A percentile compares a stretch with the other conserved stretches of the same genome.
Evolutionary conservation across 306 rosid genomes (phyloP).

Genomic region (Cicer pinnatifidum): DNA sequence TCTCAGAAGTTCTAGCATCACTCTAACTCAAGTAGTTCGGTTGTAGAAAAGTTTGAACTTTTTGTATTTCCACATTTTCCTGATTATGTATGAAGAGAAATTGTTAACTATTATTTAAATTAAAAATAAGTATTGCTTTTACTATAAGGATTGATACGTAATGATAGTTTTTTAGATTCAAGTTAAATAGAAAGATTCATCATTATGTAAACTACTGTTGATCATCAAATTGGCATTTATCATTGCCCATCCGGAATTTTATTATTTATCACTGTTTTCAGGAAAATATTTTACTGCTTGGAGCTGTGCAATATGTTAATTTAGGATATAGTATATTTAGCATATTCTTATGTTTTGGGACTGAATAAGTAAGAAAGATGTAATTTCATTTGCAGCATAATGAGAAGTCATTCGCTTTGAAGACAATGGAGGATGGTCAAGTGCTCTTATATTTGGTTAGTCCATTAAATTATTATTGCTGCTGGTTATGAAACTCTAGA

Average conservation of each 20-base stretch:
- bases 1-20: background rate
- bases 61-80: conserved; percentile 29
- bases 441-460: conserved; percentile 87
- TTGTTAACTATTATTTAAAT: background rate
- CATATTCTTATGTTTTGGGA: conserved; percentile 36
- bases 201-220: conserved; percentile 7
- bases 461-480: conserved; percentile 36
- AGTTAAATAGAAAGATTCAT: background rate
- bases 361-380: conserved; percentile 13
- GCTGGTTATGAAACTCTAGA: conserved; percentile 30
- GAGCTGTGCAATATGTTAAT: conserved; percentile 35
- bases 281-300: conserved; percentile 16
- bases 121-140: background rate
- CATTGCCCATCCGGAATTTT: conserved; percentile 14
- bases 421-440: conserved; percentile 99
- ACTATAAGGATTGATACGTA: background rate
- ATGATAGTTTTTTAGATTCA: conserved; percentile 1
- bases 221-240: conserved; percentile 21
- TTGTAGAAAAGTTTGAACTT: conserved; percentile 1
- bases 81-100: conserved; percentile 22
- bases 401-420: conserved; percentile 85
- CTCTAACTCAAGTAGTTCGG: background rate
- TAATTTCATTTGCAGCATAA: conserved; percentile 68
- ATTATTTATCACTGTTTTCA: conserved; percentile 10
- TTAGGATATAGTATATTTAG: conserved; percentile 1